phyloP scores from a whole-genome alignment of 306 rosid species.

The Glycyrrhiza uralensis region DNA sequence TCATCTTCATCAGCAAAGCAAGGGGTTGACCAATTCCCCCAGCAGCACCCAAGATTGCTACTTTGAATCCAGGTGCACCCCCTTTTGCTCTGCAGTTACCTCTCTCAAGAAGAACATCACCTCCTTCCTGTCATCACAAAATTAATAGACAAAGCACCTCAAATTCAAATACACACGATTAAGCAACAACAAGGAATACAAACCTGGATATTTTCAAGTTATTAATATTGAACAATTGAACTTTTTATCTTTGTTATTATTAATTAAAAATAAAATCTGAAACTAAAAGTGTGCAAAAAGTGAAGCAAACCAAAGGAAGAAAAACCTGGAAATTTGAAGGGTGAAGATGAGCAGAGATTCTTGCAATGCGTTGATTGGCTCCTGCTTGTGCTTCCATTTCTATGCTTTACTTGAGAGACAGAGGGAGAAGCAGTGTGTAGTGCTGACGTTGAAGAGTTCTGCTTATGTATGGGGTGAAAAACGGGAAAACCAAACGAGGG shows the following conservation, averaged over 20 bases:
- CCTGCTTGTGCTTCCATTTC: conserved; percentile 45
- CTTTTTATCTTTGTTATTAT: conserved; percentile 1
- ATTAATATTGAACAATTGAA: background rate
- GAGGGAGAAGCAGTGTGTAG: background rate
- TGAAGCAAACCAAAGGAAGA: background rate
- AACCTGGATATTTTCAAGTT: background rate
- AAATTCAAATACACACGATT: background rate
- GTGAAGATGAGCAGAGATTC: conserved; percentile 65
- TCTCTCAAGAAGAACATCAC: conserved; percentile 34
- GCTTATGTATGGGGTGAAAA: conserved; percentile 3
- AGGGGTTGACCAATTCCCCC: conserved; percentile 97
- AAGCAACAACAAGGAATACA: background rate
- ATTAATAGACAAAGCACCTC: background rate
- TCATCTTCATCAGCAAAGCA: conserved; percentile 85
- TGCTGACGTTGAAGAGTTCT: background rate
- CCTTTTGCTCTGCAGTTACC: conserved; percentile 72
- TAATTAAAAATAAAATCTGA: no score
- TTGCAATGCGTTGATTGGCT: conserved; percentile 60
- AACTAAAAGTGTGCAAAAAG: background rate
- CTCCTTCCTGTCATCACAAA: conserved; percentile 30
- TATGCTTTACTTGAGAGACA: background rate
- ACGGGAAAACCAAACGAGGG: background rate
- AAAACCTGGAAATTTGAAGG: conserved; percentile 69
- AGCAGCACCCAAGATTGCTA: conserved; percentile 91
- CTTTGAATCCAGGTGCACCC: conserved; percentile 84